These are phyloP conservation scores for Ammopiptanthus mongolicus DNA, from an alignment of 306 rosid species.

Conservation along the genomic window DNA sequence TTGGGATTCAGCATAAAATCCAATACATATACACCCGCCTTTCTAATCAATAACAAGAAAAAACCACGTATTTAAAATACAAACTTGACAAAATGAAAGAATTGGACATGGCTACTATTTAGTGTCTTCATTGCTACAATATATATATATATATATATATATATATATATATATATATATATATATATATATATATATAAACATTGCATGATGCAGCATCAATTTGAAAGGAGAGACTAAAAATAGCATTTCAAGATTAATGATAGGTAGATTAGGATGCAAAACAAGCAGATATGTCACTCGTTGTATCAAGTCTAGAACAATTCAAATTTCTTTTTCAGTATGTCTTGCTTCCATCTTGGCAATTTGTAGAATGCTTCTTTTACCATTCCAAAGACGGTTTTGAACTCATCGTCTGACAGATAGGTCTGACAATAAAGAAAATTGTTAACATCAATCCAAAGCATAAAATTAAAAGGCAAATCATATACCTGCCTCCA, in stretches of 20 bases:
- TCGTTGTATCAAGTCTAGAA: conserved; percentile 43
- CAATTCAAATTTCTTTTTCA: conserved; percentile 75
- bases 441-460: neutral
- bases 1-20: conserved; percentile 31
- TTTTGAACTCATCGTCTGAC: conserved; percentile 68
- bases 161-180: conserved; percentile 30
- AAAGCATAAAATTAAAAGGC: neutral
- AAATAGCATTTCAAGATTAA: conserved; percentile 41
- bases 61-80: conserved; percentile 21
- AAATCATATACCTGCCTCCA: neutral
- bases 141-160: conserved; percentile 23
- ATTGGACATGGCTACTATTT: conserved; percentile 40
- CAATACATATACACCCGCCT: conserved; percentile 52
- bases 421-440: conserved; percentile 69
- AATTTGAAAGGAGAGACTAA: conserved; percentile 24
- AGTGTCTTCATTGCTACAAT: conserved; percentile 34
- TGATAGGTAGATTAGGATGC: conserved; percentile 19
- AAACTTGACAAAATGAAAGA: conserved; percentile 48
- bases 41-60: conserved; percentile 18
- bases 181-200: conserved; percentile 27
- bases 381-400: conserved; percentile 62
- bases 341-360: conserved; percentile 90
- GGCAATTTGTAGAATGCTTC: conserved; percentile 78
- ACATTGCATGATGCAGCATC: conserved; percentile 45
- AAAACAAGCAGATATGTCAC: conserved; percentile 22